Base-by-base conservation (phyloP, 768 basidiomycete genomes). In the Kwoniella mangroviensis region DNA sequence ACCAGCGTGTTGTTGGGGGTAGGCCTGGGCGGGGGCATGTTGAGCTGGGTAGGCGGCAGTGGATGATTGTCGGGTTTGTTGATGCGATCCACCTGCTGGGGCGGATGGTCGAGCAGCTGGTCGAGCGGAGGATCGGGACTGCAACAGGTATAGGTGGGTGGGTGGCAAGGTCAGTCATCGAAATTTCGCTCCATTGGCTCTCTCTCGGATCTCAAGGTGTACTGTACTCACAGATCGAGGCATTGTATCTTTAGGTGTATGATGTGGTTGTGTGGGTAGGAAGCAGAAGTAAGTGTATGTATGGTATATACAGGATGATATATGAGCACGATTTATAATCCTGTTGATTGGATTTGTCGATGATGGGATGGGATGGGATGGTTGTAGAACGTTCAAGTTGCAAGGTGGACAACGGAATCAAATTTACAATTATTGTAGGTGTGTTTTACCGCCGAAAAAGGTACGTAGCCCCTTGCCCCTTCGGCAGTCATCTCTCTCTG, bases 81-180 rank as follows among this genome's bases (percentile, higher is more conserved):
- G 66, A 17, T 68, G 66, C 24, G 77, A 75, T 71, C 71, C 61
- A 40, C 76, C 64, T 21, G 76, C 40, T 2, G 79, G 69, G 28
- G 80, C 75, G 13, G 79, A 28, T 41, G 77, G 77, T 42, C 80
- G 63, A 34, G 78, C 68, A 43, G 82, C 74, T 28, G 82, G 82
- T 70, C 82, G 75, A 62, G 79, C 77, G 54, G 79, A 79, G 60
- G 73, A 74, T 64, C 75, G 71, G 62, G 72, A 73, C 75, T 76
- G 54, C 54, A 22, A 62, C 34, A 17, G 62, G 40, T 22, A 55
- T 12, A 26, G n/a, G 49, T 22, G 54, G 34, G 12, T 56, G 49
- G 63, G 65, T 55, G 65, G 69, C 63, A 63, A 67, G 58, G 70
- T 45, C 34, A 55, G 28, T 19, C 34, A 34, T 34, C 34, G 34